Evolutionary conservation across 768 basidiomycete genomes (phyloP).

Genomic region (Ramaria rubella): DNA sequence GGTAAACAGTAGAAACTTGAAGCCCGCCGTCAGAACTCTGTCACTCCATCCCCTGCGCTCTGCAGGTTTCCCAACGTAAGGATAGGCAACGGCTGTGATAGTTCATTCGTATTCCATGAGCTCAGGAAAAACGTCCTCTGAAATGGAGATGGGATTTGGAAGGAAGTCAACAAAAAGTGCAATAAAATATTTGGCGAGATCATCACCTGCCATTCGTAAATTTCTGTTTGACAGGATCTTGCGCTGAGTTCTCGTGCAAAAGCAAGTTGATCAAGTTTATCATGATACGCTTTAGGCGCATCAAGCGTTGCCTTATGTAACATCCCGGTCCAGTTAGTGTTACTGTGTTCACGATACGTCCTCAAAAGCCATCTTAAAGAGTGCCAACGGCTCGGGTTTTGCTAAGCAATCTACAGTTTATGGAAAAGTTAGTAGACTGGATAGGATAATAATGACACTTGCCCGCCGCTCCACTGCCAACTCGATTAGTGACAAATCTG

Average conservation of each 20-base stretch:
- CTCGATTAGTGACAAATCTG: too few relatives aligned
- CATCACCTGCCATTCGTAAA: not conserved
- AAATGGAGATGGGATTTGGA: not conserved
- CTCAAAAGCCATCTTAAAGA: too few relatives aligned
- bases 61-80: slow-evolving; percentile 1
- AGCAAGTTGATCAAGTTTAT: slow-evolving; percentile 1
- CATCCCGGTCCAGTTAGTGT: too few relatives aligned
- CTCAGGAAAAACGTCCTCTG: not conserved
- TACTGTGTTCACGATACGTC: too few relatives aligned
- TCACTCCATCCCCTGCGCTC: not conserved
- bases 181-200: not conserved
- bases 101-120: slow-evolving; percentile 5
- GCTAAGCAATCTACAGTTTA: too few relatives aligned
- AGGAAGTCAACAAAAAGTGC: not conserved
- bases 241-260: not conserved
- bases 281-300: not conserved
- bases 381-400: too few relatives aligned
- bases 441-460: too few relatives aligned
- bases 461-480: too few relatives aligned
- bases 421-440: too few relatives aligned
- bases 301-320: too few relatives aligned
- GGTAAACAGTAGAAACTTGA: not conserved
- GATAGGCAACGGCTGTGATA: not conserved
- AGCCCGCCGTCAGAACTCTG: slow-evolving; percentile 1
- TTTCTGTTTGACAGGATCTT: not conserved